Conservation (phyloP, 768 basidiomycete species). For the Auricularia sp. region DNA sequence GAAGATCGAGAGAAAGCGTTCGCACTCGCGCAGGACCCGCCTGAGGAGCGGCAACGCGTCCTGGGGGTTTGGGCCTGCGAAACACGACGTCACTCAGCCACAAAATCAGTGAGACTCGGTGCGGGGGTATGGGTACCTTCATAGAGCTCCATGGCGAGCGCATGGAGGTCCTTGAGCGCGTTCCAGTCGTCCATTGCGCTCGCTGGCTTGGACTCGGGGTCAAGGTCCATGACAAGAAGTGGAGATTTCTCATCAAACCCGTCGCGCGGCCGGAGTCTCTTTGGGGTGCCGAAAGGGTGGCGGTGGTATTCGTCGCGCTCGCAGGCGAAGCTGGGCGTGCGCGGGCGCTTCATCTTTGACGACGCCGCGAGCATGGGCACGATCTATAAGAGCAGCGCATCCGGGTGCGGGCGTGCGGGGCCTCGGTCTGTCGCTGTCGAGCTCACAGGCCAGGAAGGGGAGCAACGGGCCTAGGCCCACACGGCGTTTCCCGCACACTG, state of each 20-base stretch:
- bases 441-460: background rate
- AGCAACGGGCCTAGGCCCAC: background rate
- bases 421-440: background rate
- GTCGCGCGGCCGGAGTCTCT: background rate
- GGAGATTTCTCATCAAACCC: background rate
- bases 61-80: slow-evolving; percentile 32
- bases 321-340: background rate
- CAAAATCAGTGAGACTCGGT: slow-evolving; percentile 5
- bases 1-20: slow-evolving; percentile 45
- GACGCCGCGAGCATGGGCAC: background rate
- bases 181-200: slow-evolving; percentile 39
- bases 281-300: background rate
- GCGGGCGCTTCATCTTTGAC: background rate
- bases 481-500: background rate
- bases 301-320: background rate
- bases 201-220: background rate
- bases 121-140: slow-evolving; percentile 34
- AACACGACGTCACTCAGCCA: slow-evolving; percentile 3
- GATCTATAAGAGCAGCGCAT: background rate
- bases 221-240: background rate
- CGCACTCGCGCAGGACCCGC: slow-evolving; percentile 57
- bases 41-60: slow-evolving; percentile 48
- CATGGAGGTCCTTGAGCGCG: slow-evolving; percentile 53
- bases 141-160: slow-evolving; percentile 44
- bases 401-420: background rate